Evolutionary conservation across 495 filamentous ascomycete genomes (phyloP).

Genomic region (Daldinia concentrica): DNA sequence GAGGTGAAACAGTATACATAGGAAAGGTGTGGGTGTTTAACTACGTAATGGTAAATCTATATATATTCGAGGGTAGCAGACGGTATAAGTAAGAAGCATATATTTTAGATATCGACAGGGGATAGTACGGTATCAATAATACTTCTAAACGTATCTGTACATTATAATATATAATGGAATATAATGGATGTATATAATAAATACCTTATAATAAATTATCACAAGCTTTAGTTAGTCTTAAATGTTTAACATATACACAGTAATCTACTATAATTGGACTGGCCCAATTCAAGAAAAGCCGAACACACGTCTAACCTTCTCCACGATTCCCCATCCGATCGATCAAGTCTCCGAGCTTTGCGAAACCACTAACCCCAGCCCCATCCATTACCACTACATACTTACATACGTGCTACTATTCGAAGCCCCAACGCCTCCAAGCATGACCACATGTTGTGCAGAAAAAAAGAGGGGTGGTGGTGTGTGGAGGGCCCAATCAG

Average conservation of each 20-base stretch:
- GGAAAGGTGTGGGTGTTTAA: neutral
- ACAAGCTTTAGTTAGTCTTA: neutral
- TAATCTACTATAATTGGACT: neutral
- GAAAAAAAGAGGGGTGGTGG: too few species aligned
- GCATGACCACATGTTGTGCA: slow-evolving; percentile 24
- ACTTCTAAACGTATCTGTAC: neutral
- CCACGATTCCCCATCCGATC: slow-evolving; percentile 7
- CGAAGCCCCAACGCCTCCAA: slow-evolving; percentile 3
- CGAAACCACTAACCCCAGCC: neutral
- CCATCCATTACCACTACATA: too few species aligned
- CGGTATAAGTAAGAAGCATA: neutral
- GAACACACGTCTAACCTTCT: neutral
- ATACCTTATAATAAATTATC: neutral
- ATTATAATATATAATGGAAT: neutral
- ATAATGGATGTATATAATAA: too few species aligned
- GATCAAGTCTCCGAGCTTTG: neutral
- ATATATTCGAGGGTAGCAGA: neutral
- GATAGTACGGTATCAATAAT: neutral
- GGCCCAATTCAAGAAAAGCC: neutral
- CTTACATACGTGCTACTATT: too few species aligned
- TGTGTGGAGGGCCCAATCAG: slow-evolving; percentile 22
- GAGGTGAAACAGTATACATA: neutral
- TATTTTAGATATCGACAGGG: neutral
- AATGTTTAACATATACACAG: neutral
- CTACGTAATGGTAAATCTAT: neutral